A percentile compares a stretch with the other conserved stretches of the same genome.
phyloP scores from a whole-genome alignment of 139 green algal species.

The Closterium sp. region DNA sequence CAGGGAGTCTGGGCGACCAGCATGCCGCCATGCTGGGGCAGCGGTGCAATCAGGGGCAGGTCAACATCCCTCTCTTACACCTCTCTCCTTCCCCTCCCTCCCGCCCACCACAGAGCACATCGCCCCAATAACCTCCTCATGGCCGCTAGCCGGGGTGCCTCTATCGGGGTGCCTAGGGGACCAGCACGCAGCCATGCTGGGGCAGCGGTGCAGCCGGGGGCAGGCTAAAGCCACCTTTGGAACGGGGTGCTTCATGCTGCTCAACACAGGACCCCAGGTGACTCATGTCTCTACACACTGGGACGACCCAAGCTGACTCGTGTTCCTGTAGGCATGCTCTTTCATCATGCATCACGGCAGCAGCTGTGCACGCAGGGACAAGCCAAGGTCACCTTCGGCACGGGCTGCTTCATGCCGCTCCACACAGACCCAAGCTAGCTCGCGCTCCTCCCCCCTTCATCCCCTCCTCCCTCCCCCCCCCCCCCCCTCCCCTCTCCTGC shows the following conservation, averaged over 20 bases:
- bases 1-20: constrained; percentile 88
- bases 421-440: constrained; percentile 82
- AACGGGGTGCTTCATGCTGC: constrained; percentile 95
- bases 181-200: constrained; percentile 87
- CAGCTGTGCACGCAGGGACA: constrained; percentile 3
- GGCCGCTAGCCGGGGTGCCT: constrained; percentile 69
- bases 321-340: too few relatives aligned
- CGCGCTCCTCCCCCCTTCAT: too few relatives aligned
- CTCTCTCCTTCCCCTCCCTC: too few relatives aligned
- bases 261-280: constrained; percentile 81
- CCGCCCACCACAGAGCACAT: background rate
- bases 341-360: too few relatives aligned
- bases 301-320: background rate
- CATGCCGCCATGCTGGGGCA: constrained; percentile 91
- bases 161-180: constrained; percentile 93
- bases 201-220: background rate
- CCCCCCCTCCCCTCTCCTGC: too few relatives aligned
- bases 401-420: constrained; percentile 95
- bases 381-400: constrained; percentile 98
- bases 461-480: too few relatives aligned
- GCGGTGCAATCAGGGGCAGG: constrained; percentile 57
- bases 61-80: too few relatives aligned
- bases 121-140: background rate
- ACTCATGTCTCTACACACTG: constrained; percentile 74
- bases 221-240: constrained; percentile 97